These are phyloP conservation scores for Thelonectria discophora DNA, from an alignment of 2,329 filamentous ascomycete species.

Conservation along the genomic window DNA sequence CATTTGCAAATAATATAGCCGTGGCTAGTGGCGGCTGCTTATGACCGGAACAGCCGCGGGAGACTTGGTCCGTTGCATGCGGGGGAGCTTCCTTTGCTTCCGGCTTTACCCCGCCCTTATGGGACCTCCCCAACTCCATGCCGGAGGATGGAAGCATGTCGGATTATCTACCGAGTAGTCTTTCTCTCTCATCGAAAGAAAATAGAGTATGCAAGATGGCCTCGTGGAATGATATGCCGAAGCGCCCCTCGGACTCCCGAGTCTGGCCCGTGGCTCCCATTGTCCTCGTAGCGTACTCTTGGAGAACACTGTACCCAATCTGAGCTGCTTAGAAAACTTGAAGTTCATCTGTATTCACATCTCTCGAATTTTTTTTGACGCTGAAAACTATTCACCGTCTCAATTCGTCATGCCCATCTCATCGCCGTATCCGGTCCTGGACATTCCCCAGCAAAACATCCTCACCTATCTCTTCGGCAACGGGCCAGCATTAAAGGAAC, in stretches of 20 bases:
- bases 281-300: not conserved
- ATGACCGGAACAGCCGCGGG: slow-evolving; percentile 14
- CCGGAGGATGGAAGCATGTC: not conserved
- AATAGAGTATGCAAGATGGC: too few relatives aligned
- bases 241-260: slow-evolving; percentile 10
- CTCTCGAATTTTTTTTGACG: not conserved
- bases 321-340: not conserved
- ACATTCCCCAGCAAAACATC: slow-evolving; percentile 57
- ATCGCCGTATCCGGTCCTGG: slow-evolving; percentile 53
- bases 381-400: not conserved
- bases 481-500: slow-evolving; percentile 51
- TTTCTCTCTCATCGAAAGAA: too few relatives aligned
- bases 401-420: slow-evolving; percentile 51
- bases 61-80: slow-evolving; percentile 5
- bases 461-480: slow-evolving; percentile 49
- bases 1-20: slow-evolving; percentile 11
- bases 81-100: slow-evolving; percentile 6
- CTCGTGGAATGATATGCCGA: slow-evolving; percentile 7
- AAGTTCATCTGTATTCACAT: not conserved
- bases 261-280: slow-evolving; percentile 13
- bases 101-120: slow-evolving; percentile 21
- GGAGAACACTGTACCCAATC: not conserved
- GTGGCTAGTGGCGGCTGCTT: slow-evolving; percentile 18
- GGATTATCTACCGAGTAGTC: not conserved
- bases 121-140: not conserved